Base-by-base conservation (phyloP, 331 rosid genomes). In the Stylosanthes scabra region DNA sequence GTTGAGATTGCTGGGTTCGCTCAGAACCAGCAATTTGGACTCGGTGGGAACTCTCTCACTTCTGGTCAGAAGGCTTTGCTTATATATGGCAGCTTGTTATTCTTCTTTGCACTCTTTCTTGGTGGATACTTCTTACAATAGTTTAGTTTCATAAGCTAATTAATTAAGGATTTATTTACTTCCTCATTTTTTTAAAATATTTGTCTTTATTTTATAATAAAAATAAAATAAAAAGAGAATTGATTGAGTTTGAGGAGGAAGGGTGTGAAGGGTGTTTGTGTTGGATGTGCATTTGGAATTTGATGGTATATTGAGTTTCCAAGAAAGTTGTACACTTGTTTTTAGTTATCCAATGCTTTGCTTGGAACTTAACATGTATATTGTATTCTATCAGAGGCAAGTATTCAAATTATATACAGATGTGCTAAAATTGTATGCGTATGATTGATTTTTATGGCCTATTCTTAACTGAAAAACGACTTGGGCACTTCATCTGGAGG, bases 1-100 rank as follows among this genome's bases (percentile, higher is more conserved):
- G 99, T 94, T 71, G 93, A 95, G 71, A 95, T 95, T 11, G 97
- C 99, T 11, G 97, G 99, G 51, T 95, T 95, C 68, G 99, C 97
- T 0, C 69, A 95, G 97, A 95, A 95, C 67, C 99, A 95, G 79
- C 97, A 94, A 63, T 95, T 78, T 70, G 99, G 99, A 34, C 70
- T 95, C 5, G 99, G 99, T 44, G 99, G 93, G 0, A 95, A 95
- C 47, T 40, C 97, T 0, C 80, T 95, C 45, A 91, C 99, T 67
- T 88, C 97, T 14, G 97, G 91, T 0, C 97, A 94, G 92, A 95
- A 95, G 81, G 80, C 93, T 67, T 3, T 95, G 44, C 90, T 95
- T 62, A 95, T 95, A 16, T 95, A 87, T 83, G 99, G 99, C 11
- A 58, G 77, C 59, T 74, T 95, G 86, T 77, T 88, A 12, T 9